These are phyloP conservation scores for Taiozyma onychis DNA, from an alignment of 1,139 yeast genomes.

Conservation along the genomic window DNA sequence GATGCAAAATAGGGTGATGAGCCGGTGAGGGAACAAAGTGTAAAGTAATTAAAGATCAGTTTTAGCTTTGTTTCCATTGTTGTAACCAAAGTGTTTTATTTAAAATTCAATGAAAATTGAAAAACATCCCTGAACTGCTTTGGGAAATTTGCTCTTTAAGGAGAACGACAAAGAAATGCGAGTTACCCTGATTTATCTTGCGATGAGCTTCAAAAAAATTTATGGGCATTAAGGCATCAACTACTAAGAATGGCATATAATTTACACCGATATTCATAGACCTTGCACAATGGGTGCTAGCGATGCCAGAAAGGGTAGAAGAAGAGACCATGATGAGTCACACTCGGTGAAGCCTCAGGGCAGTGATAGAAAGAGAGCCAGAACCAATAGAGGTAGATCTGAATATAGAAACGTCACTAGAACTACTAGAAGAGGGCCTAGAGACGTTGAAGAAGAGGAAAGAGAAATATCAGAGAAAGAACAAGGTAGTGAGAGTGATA, in stretches of 20 bases:
- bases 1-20: too few species aligned
- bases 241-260: background rate
- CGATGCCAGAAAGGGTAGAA: constrained; percentile 29
- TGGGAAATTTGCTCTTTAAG: background rate
- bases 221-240: too few species aligned
- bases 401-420: constrained; percentile 54
- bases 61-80: too few species aligned
- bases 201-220: background rate
- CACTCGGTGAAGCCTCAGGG: background rate
- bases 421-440: constrained; percentile 37
- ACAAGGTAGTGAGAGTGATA: background rate
- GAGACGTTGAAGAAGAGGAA: constrained; percentile 17
- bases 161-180: background rate
- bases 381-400: constrained; percentile 42
- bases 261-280: background rate
- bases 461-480: constrained; percentile 14
- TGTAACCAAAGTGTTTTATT: too few species aligned
- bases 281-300: constrained; percentile 31
- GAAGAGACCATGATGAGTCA: constrained; percentile 16
- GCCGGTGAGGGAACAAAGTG: too few species aligned
- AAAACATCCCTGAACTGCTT: background rate
- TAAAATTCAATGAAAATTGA: background rate
- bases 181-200: background rate
- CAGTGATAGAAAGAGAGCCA: constrained; percentile 8
- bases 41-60: too few species aligned